phyloP scores from a whole-genome alignment of 2,329 filamentous ascomycete species.

The Fusarium ambrosium region DNA sequence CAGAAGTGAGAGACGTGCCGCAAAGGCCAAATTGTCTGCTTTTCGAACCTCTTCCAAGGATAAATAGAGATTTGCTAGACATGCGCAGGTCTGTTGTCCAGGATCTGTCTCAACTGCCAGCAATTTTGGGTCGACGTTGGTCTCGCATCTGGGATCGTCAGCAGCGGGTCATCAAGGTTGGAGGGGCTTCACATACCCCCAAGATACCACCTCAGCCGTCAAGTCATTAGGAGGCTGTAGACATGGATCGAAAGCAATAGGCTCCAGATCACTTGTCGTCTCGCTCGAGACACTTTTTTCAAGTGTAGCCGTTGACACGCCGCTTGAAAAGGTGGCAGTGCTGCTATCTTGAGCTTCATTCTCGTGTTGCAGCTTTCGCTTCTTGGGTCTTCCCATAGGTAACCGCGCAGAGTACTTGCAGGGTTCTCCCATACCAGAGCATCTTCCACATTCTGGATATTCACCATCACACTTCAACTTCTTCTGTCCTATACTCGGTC shows the following conservation, averaged over 20 bases:
- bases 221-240: slow-evolving; percentile 27
- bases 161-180: not conserved
- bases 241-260: slow-evolving; percentile 26
- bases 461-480: slow-evolving; percentile 46
- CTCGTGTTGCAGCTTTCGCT: slow-evolving; percentile 34
- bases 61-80: slow-evolving; percentile 43
- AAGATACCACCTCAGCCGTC: slow-evolving; percentile 12
- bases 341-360: slow-evolving; percentile 21
- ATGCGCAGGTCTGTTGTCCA: slow-evolving; percentile 38
- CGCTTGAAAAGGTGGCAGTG: slow-evolving; percentile 7
- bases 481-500: slow-evolving; percentile 42
- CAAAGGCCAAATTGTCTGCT: slow-evolving; percentile 35
- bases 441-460: slow-evolving; percentile 41
- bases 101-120: slow-evolving; percentile 19
- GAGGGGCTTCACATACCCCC: slow-evolving; percentile 25
- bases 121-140: slow-evolving; percentile 30
- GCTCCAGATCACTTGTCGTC: slow-evolving; percentile 15
- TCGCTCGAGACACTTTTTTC: slow-evolving; percentile 21
- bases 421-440: slow-evolving; percentile 18
- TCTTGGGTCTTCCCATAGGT: slow-evolving; percentile 46
- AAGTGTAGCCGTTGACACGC: slow-evolving; percentile 21
- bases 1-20: slow-evolving; percentile 31
- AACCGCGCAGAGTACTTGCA: slow-evolving; percentile 43
- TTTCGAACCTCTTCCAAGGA: slow-evolving; percentile 44
- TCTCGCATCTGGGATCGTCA: slow-evolving; percentile 37